phyloP scores from a whole-genome alignment of 495 filamentous ascomycete species.

The Thermothielavioides terrestris region DNA sequence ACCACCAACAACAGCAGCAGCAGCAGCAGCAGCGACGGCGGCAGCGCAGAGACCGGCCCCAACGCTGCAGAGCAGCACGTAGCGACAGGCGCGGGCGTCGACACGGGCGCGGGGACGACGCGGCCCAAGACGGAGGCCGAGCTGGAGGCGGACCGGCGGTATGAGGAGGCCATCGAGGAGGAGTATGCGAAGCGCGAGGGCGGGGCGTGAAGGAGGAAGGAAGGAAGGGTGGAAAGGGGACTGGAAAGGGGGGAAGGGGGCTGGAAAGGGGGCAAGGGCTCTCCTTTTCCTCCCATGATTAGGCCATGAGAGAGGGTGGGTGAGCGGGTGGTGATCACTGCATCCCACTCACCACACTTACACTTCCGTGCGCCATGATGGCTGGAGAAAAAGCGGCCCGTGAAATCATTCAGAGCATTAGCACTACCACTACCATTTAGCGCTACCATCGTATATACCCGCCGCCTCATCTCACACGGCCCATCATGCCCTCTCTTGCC shows the following conservation, averaged over 20 bases:
- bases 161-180: constrained; percentile 67
- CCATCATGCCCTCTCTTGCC: neutral
- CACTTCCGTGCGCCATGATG: too few species aligned
- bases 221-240: neutral
- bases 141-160: constrained; percentile 49
- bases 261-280: neutral
- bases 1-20: neutral
- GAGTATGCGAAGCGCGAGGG: constrained; percentile 74
- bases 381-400: too few species aligned
- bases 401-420: too few species aligned
- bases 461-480: too few species aligned
- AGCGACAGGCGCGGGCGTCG: constrained; percentile 29
- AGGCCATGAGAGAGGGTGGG: too few species aligned
- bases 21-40: neutral
- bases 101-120: constrained; percentile 33
- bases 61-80: too few species aligned
- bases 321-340: too few species aligned
- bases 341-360: too few species aligned
- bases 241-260: neutral
- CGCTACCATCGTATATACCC: neutral
- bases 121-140: constrained; percentile 34
- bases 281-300: too few species aligned
- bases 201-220: constrained; percentile 41
- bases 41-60: too few species aligned
- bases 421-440: too few species aligned